Evolutionary conservation across 1,284 basidiomycete species (phyloP).

Genomic region (Pseudozyma sp.): DNA sequence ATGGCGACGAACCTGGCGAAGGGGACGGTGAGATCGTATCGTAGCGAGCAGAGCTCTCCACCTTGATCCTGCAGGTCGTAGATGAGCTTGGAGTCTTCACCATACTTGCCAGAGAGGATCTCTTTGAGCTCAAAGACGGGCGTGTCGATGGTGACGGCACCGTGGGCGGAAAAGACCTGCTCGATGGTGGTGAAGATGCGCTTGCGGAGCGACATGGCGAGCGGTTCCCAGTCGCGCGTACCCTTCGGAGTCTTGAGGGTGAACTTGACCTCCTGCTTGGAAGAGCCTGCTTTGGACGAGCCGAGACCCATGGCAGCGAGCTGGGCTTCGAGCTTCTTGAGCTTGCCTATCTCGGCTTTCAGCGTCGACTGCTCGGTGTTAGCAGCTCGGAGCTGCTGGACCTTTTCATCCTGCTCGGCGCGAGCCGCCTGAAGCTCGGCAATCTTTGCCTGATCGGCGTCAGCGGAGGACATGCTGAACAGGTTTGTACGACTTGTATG

Average conservation of each 20-base stretch:
- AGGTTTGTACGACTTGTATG: not conserved
- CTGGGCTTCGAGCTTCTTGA: slow-evolving; percentile 58
- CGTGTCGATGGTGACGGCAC: slow-evolving; percentile 92
- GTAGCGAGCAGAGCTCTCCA: slow-evolving; percentile 92
- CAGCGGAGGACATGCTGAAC: slow-evolving; percentile 23
- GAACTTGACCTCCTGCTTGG: slow-evolving; percentile 57
- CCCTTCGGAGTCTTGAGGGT: slow-evolving; percentile 75
- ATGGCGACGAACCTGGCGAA: slow-evolving; percentile 96
- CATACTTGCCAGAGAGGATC: slow-evolving; percentile 85
- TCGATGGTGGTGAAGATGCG: slow-evolving; percentile 91
- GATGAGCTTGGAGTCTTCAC: slow-evolving; percentile 95
- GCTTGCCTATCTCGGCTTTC: slow-evolving; percentile 50
- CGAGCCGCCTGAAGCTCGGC: slow-evolving; percentile 45
- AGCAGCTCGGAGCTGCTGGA: slow-evolving; percentile 53
- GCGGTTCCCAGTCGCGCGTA: slow-evolving; percentile 92
- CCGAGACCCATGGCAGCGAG: slow-evolving; percentile 49
- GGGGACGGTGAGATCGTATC: slow-evolving; percentile 95
- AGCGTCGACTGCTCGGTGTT: slow-evolving; percentile 48
- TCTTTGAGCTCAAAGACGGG: slow-evolving; percentile 98
- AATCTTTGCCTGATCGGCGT: slow-evolving; percentile 23
- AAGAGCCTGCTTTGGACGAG: slow-evolving; percentile 28
- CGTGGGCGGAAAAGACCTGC: slow-evolving; percentile 87
- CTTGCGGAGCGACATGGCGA: slow-evolving; percentile 91
- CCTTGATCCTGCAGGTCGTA: slow-evolving; percentile 98
- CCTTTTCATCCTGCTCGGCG: slow-evolving; percentile 58